These are phyloP conservation scores for Diplosphaera chodatii DNA, from an alignment of 139 green algal genomes.

Conservation along the genomic window DNA sequence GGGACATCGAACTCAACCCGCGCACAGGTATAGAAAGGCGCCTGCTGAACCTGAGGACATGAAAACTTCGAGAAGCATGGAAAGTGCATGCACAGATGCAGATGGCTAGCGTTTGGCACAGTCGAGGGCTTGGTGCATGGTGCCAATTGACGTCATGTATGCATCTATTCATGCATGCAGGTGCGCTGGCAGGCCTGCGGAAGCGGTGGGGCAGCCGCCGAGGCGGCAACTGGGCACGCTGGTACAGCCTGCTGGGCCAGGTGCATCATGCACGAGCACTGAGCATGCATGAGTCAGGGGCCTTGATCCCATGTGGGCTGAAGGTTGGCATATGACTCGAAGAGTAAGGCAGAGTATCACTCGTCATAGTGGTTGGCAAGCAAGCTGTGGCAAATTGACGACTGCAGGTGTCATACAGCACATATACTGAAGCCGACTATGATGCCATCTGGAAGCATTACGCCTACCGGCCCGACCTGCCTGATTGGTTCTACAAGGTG, in stretches of 20 bases:
- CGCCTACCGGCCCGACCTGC: slow-evolving; percentile 12
- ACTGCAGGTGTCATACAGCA: slow-evolving; percentile 28
- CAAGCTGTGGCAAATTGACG: too few relatives aligned
- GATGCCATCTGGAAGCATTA: slow-evolving; percentile 35
- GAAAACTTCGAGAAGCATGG: too few relatives aligned
- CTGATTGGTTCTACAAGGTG: slow-evolving; percentile 23
- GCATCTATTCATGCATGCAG: too few relatives aligned
- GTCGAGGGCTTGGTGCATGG: too few relatives aligned
- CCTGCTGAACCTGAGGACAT: too few relatives aligned
- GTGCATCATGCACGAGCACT: neutral
- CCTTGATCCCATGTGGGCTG: too few relatives aligned
- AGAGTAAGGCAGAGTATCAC: too few relatives aligned
- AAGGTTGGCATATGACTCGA: too few relatives aligned
- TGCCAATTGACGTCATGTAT: too few relatives aligned
- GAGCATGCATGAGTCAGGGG: neutral
- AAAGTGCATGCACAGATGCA: too few relatives aligned
- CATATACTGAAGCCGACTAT: slow-evolving; percentile 40
- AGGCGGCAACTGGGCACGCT: slow-evolving; percentile 13
- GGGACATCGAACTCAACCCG: slow-evolving; percentile 12
- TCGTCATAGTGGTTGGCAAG: too few relatives aligned
- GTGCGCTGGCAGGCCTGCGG: neutral
- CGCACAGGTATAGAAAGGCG: slow-evolving; percentile 5
- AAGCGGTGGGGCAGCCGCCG: neutral
- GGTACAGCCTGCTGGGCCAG: slow-evolving; percentile 18
- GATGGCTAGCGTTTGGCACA: too few relatives aligned